These are phyloP conservation scores for Pseudonectria foliicola DNA, from an alignment of 2,329 filamentous ascomycete species.

Conservation along the genomic window DNA sequence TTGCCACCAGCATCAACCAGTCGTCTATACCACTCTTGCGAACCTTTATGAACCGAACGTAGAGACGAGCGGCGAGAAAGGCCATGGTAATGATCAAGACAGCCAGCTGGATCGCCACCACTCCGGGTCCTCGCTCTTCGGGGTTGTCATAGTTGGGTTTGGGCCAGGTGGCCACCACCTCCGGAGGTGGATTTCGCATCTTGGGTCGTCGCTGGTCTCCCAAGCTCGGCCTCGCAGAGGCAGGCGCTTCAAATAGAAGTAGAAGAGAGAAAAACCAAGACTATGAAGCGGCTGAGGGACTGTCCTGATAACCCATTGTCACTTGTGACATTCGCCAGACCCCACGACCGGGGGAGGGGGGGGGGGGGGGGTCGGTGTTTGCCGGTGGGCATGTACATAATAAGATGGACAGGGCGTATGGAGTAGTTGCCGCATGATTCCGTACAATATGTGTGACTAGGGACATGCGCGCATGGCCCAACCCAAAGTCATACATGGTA, in stretches of 20 bases:
- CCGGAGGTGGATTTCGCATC: constrained; percentile 30
- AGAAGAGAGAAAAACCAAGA: constrained; percentile 13
- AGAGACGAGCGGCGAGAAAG: constrained; percentile 29
- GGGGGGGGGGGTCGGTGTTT: no score
- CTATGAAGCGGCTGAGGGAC: no score
- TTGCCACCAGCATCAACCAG: constrained; percentile 34
- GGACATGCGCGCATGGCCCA: no score
- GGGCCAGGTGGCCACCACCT: constrained; percentile 32
- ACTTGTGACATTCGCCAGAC: no score
- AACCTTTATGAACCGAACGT: constrained; percentile 29
- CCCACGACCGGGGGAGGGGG: no score
- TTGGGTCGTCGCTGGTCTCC: constrained; percentile 6
- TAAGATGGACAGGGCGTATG: no score
- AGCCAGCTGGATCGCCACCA: constrained; percentile 31
- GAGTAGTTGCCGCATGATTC: no score
- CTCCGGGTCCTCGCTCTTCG: constrained; percentile 27
- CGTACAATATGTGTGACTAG: no score
- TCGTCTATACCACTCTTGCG: constrained; percentile 31
- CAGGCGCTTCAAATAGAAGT: constrained; percentile 24
- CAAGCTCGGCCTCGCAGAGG: constrained; percentile 1
- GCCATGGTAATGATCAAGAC: constrained; percentile 28
- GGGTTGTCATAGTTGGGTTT: constrained; percentile 31
- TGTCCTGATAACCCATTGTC: no score
- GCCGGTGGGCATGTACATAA: no score
- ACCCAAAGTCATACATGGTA: no score